Percentiles rank a stretch among this genome's conserved stretches.
Conservation (phyloP, 495 filamentous ascomycete species). For the Penicillium atrosanguineum region DNA sequence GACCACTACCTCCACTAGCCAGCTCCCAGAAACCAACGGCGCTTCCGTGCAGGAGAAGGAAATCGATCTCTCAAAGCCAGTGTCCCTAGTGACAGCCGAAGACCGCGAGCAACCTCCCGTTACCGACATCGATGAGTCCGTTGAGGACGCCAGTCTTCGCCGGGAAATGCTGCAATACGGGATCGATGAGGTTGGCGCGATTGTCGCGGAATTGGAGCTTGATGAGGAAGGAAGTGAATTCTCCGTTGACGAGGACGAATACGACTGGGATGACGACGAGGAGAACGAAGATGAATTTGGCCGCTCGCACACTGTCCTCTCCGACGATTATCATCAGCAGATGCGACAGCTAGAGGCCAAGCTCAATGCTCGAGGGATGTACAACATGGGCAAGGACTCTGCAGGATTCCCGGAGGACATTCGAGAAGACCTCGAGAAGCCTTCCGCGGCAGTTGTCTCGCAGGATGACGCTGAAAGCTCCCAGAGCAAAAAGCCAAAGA, state of each 20-base stretch:
- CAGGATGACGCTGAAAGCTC: slow-evolving; percentile 5
- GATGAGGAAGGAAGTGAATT: slow-evolving; percentile 65
- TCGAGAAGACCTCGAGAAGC: slow-evolving; percentile 29
- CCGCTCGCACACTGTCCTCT: slow-evolving; percentile 58
- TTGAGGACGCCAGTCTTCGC: slow-evolving; percentile 76
- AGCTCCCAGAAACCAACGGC: slow-evolving; percentile 1
- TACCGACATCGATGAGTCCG: slow-evolving; percentile 59
- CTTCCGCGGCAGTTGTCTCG: slow-evolving; percentile 14
- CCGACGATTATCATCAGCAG: slow-evolving; percentile 66
- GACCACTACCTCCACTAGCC: background rate
- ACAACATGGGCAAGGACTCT: slow-evolving; percentile 50
- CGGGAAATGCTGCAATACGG: slow-evolving; percentile 91
- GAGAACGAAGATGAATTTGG: slow-evolving; percentile 66
- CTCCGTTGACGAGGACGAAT: slow-evolving; percentile 55
- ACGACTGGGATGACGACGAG: slow-evolving; percentile 53
- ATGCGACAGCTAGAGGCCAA: slow-evolving; percentile 84
- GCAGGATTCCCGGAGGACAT: slow-evolving; percentile 33
- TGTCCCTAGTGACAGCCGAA: slow-evolving; percentile 22
- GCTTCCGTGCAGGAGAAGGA: background rate
- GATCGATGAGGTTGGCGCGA: slow-evolving; percentile 76
- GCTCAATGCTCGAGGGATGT: slow-evolving; percentile 56
- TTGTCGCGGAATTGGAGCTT: slow-evolving; percentile 90
- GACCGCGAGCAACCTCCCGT: slow-evolving; percentile 29
- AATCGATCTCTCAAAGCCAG: slow-evolving; percentile 16
- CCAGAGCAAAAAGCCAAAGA: slow-evolving; percentile 43